A percentile compares a stretch with the other conserved stretches of the same genome.
Conservation (phyloP, 2,329 filamentous ascomycete genomes). For the Fusarium sp. region DNA sequence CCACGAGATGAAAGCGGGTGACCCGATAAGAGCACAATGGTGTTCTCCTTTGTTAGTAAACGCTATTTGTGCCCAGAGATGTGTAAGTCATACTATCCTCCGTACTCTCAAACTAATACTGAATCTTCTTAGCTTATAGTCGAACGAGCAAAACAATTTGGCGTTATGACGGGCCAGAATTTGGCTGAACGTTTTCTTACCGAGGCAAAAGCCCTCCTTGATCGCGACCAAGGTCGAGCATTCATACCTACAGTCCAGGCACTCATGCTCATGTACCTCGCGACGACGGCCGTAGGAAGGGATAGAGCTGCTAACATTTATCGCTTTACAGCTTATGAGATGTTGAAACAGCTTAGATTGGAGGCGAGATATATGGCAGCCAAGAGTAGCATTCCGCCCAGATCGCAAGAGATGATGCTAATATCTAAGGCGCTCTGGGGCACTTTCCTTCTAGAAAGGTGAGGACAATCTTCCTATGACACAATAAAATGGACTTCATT, state of each 20-base stretch:
- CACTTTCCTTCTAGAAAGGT: conserved; percentile 9
- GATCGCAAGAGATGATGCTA: conserved; percentile 2
- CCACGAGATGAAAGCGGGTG: background rate
- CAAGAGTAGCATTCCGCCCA: background rate
- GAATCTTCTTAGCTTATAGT: background rate
- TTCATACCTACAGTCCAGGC: conserved; percentile 4
- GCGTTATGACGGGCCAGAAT: background rate
- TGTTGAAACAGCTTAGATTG: conserved; percentile 1
- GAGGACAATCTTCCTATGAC: background rate
- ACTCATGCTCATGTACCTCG: conserved; percentile 6
- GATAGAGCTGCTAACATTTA: conserved; percentile 1
- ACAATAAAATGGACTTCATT: accelerated
- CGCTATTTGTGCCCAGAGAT: background rate
- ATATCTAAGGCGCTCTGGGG: conserved; percentile 12
- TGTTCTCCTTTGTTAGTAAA: conserved; percentile 1
- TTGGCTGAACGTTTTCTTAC: background rate
- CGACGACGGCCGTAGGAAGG: background rate
- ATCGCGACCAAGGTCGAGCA: background rate
- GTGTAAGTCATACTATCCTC: background rate
- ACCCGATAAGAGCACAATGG: background rate
- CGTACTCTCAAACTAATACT: background rate
- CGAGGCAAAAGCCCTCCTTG: background rate
- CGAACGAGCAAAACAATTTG: conserved; percentile 14
- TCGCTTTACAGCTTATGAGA: conserved; percentile 2
- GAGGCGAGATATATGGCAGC: conserved; percentile 3